These are phyloP conservation scores for Diutina ranongensis DNA, from an alignment of 1,139 yeast species.

Conservation along the genomic window DNA sequence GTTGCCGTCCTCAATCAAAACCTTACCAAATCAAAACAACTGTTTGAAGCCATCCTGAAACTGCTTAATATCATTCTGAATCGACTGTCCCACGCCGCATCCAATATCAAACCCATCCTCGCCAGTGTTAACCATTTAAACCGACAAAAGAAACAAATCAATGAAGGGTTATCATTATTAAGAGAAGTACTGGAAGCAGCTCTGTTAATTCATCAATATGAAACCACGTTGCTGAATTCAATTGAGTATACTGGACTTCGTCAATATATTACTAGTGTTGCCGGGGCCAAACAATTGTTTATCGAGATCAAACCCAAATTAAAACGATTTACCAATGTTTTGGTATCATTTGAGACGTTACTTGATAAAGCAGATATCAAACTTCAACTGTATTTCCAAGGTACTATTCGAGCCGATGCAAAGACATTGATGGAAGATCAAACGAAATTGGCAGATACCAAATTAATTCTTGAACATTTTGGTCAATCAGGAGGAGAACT, in stretches of 20 bases:
- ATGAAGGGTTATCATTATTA: conserved; percentile 47
- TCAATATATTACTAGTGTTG: conserved; percentile 27
- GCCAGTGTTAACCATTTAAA: conserved; percentile 49
- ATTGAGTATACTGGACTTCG: conserved; percentile 28
- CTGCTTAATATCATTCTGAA: conserved; percentile 46
- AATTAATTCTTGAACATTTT: conserved; percentile 28
- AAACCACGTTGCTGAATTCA: conserved; percentile 27
- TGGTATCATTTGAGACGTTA: conserved; percentile 32
- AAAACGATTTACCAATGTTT: conserved; percentile 37
- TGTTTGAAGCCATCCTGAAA: conserved; percentile 44
- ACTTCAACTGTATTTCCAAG: conserved; percentile 24
- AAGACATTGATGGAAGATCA: conserved; percentile 13
- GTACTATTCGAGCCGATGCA: conserved; percentile 10
- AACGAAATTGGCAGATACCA: background rate
- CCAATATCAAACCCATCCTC: conserved; percentile 60
- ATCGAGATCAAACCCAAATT: conserved; percentile 27
- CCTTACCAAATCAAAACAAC: conserved; percentile 42
- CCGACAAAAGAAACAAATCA: conserved; percentile 45
- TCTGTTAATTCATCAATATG: conserved; percentile 42
- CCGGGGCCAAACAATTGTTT: conserved; percentile 22
- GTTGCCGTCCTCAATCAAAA: conserved; percentile 74
- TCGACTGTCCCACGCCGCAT: conserved; percentile 51
- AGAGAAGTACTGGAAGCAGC: conserved; percentile 59
- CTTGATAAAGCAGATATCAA: conserved; percentile 36
- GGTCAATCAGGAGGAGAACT: conserved; percentile 11